Evolutionary conservation across 257 asterid genomes (phyloP), one percentile per base, ranked within the genome.

Genomic region (Petunia axillaris): DNA sequence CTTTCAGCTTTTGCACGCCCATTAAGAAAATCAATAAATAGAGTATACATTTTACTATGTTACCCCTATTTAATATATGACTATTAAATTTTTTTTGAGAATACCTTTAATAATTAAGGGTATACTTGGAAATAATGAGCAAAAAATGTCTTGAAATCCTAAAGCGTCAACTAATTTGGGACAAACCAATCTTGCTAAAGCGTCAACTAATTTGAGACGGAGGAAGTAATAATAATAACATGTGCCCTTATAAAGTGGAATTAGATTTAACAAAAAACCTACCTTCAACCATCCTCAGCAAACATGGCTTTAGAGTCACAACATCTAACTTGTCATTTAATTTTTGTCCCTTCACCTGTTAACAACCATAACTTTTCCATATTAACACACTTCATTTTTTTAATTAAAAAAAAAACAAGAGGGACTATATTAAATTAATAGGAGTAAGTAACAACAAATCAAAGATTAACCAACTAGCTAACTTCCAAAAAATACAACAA

Each of bases 261-360:
- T n/a, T 81, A 43, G 60, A 85, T 7, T 3, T 65, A 7, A 39
- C 81, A 10, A 7, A 48, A 74, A 66, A 86, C 97, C 94, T 85
- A 96, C 99, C 99, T 91, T 93, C 98, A 86, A 92, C 97, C 90
- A 96, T 93, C 85, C 80, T 92, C 83, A 96, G 88, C 88, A 88
- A 75, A 85, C 98, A 94, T 52, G 99, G 99, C 89, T 93, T 96
- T 67, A 96, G 91, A 52, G 85, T 83, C 75, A 87, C 93, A 53
- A 93, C 91, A 81, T 94, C 99, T 79, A 90, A 54, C 86, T 89
- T 96, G 82, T 96, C 98, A 87, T 71, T 89, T 90, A 96, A 80
- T 39, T 87, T 90, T 62, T 81, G 92, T 60, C 99, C 99, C 79
- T 86, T 91, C 36, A 89, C 99, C 99, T 96, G 94, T 76, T 44